phyloP scores from a whole-genome alignment of 805 yeast genomes.

The Metschnikowia cubensis region DNA sequence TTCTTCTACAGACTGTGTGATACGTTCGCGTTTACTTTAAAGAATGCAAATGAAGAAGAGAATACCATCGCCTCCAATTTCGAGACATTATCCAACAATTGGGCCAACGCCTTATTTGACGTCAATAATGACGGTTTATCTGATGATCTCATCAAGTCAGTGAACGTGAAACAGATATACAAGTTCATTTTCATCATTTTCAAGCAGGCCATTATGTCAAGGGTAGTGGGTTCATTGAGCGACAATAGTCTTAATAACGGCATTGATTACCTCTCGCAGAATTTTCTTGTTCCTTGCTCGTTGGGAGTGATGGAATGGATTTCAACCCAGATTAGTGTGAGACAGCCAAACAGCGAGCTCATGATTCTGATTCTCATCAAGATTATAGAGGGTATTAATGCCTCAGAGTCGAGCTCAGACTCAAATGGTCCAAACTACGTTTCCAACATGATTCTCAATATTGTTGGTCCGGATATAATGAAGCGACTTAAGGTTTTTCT shows the following conservation, averaged over 20 bases:
- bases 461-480: constrained; percentile 11
- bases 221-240: constrained; percentile 52
- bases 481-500: constrained; percentile 2
- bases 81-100: constrained; percentile 46
- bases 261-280: constrained; percentile 80
- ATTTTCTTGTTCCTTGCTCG: constrained; percentile 60
- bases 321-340: constrained; percentile 15
- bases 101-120: constrained; percentile 81
- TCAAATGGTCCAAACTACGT: constrained; percentile 11
- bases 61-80: constrained; percentile 29
- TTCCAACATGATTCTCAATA: constrained; percentile 13
- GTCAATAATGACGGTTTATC: constrained; percentile 66
- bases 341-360: constrained; percentile 9
- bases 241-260: constrained; percentile 66
- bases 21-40: constrained; percentile 23
- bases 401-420: constrained; percentile 5
- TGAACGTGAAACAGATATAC: constrained; percentile 64
- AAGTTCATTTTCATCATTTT: constrained; percentile 68
- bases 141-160: constrained; percentile 70
- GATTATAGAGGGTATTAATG: constrained; percentile 13
- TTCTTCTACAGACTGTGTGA: constrained; percentile 30
- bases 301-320: constrained; percentile 34
- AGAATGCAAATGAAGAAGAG: constrained; percentile 24
- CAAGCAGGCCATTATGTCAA: constrained; percentile 65
- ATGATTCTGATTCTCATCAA: constrained; percentile 13